Evolutionary conservation across 306 rosid species (phyloP).

Genomic region (Acacia melanoxylon): DNA sequence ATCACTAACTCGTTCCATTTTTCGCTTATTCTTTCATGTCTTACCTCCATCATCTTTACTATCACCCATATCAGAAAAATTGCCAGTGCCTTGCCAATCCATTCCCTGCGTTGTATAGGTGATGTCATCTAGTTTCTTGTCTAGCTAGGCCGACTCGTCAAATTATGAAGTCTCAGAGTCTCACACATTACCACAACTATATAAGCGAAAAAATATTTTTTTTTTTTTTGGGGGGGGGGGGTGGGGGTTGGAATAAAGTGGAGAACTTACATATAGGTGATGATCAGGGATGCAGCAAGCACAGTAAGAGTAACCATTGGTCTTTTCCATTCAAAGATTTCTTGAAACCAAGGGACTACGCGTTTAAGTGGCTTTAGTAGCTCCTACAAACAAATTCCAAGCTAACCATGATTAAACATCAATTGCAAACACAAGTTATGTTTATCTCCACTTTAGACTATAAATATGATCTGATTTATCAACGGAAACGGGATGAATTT

Average conservation of each 20-base stretch:
- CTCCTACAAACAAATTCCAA: conserved; percentile 52
- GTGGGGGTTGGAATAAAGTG: neutral
- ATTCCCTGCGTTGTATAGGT: conserved; percentile 60
- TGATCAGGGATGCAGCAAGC: conserved; percentile 48
- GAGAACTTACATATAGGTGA: conserved; percentile 64
- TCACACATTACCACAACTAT: conserved; percentile 11
- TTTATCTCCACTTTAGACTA: neutral
- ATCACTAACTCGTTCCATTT: conserved; percentile 71
- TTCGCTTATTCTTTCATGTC: conserved; percentile 39
- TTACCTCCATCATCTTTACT: conserved; percentile 58
- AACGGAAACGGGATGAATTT: neutral
- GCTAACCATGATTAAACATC: neutral
- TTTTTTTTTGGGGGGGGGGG: too few species aligned
- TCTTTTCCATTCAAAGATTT: conserved; percentile 70
- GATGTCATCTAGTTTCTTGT: conserved; percentile 17
- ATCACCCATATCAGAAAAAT: conserved; percentile 62
- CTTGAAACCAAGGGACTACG: conserved; percentile 51
- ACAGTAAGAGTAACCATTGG: conserved; percentile 54
- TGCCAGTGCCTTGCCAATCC: conserved; percentile 83
- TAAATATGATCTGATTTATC: neutral
- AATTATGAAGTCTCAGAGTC: neutral
- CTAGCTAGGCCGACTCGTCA: neutral
- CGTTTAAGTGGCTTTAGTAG: conserved; percentile 65
- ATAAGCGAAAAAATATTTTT: neutral
- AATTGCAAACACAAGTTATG: conserved; percentile 17